Evolutionary conservation across 768 basidiomycete genomes (phyloP).

Genomic region (Lactarius sanguifluus): DNA sequence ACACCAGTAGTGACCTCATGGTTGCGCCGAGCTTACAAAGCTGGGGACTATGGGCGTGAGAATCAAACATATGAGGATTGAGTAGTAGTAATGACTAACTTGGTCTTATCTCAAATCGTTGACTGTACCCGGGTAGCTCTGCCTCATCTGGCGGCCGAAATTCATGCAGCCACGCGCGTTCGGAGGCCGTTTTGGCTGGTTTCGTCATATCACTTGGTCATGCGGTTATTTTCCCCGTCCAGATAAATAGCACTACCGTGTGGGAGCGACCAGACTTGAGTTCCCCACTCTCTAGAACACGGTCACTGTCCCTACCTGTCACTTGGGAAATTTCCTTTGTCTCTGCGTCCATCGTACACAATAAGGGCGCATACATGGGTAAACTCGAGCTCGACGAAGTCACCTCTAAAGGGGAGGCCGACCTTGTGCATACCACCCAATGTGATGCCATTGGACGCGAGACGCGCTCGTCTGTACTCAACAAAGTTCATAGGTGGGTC

Average conservation of each 20-base stretch:
- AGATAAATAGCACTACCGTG: not conserved
- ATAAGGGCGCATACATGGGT: not conserved
- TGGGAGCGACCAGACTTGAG: not conserved
- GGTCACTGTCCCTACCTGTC: not conserved
- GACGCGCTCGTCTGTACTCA: not conserved
- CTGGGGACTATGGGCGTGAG: too few relatives aligned
- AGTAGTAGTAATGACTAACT: not conserved
- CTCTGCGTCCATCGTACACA: not conserved
- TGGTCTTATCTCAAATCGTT: not conserved
- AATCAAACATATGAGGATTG: too few relatives aligned
- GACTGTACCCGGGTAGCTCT: not conserved
- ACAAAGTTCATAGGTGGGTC: constrained; percentile 12
- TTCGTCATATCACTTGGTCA: constrained; percentile 21
- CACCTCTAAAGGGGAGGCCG: constrained; percentile 11
- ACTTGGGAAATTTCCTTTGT: not conserved
- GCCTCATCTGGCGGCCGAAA: not conserved
- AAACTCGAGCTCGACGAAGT: not conserved
- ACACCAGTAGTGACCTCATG: not conserved
- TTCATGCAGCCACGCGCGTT: not conserved
- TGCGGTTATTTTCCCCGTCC: not conserved
- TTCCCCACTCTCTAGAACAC: not conserved
- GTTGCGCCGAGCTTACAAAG: too few relatives aligned
- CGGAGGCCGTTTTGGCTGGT: not conserved
- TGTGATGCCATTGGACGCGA: not conserved
- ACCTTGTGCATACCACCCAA: not conserved